Conservation (phyloP, 1,284 basidiomycete species). For the Leccinum solheimii region DNA sequence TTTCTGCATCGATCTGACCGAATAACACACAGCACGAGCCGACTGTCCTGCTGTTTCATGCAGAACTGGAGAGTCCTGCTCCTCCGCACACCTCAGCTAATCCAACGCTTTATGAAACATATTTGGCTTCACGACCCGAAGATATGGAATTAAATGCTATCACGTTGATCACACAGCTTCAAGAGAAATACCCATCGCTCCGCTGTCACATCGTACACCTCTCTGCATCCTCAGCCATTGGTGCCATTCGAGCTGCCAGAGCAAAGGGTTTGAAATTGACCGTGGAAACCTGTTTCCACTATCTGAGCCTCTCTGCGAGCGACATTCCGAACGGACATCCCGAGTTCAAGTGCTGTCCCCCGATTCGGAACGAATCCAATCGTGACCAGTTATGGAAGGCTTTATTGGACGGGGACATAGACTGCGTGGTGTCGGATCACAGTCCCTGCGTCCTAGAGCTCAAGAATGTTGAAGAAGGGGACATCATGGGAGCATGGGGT, state of each 20-base stretch:
- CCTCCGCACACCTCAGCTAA: constrained; percentile 29
- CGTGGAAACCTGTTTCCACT: constrained; percentile 95
- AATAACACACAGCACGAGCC: constrained; percentile 50
- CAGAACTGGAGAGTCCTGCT: constrained; percentile 64
- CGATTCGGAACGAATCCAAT: constrained; percentile 76
- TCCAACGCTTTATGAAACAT: constrained; percentile 73
- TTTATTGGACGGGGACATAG: constrained; percentile 76
- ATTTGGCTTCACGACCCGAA: constrained; percentile 80
- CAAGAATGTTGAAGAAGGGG: constrained; percentile 76
- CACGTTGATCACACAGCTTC: constrained; percentile 67
- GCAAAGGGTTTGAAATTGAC: constrained; percentile 67
- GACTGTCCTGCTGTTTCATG: constrained; percentile 84
- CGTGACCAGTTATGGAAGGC: constrained; percentile 79
- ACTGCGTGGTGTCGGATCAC: constrained; percentile 92
- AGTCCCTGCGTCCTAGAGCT: constrained; percentile 84
- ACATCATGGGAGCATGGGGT: constrained; percentile 90
- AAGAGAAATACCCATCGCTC: constrained; percentile 60
- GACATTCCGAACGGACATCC: constrained; percentile 69
- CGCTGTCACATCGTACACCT: constrained; percentile 94
- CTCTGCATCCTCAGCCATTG: constrained; percentile 80
- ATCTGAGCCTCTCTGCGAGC: constrained; percentile 70
- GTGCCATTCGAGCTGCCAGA: constrained; percentile 69
- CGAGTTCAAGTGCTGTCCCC: constrained; percentile 95
- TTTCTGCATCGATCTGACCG: constrained; percentile 11
- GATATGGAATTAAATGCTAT: constrained; percentile 79